Percentiles rank a stretch among this genome's conserved stretches.
Conservation (phyloP, 2,329 filamentous ascomycete species). For the Aspergillus versicolor region DNA sequence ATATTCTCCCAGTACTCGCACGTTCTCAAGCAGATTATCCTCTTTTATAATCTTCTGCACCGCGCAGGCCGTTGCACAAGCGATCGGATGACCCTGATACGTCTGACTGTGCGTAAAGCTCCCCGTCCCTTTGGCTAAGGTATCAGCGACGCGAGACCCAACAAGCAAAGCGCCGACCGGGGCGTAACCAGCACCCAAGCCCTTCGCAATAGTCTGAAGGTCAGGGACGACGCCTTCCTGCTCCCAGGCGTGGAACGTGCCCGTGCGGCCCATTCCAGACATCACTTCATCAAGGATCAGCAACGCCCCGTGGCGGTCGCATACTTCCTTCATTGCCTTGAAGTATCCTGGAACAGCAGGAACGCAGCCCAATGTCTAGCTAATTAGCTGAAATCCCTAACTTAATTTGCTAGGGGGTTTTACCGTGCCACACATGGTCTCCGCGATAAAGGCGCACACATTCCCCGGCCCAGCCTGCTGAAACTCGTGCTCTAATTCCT, state of each 20-base stretch:
- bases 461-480: conserved; percentile 46
- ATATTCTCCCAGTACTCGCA: conserved; percentile 29
- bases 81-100: conserved; percentile 56
- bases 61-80: conserved; percentile 52
- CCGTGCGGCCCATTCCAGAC: conserved; percentile 57
- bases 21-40: conserved; percentile 49
- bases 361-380: conserved; percentile 50
- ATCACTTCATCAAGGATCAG: conserved; percentile 51
- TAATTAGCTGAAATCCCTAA: neutral
- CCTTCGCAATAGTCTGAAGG: conserved; percentile 59
- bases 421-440: conserved; percentile 51
- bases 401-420: conserved; percentile 13
- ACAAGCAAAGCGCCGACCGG: conserved; percentile 55
- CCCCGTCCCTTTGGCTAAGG: conserved; percentile 42
- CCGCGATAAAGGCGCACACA: conserved; percentile 48
- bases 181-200: conserved; percentile 55
- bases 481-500: conserved; percentile 52
- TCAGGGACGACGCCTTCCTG: conserved; percentile 55
- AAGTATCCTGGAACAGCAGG: conserved; percentile 56
- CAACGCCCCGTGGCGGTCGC: conserved; percentile 56
- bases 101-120: conserved; percentile 58
- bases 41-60: conserved; percentile 54
- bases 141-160: conserved; percentile 47
- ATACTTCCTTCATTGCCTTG: conserved; percentile 53
- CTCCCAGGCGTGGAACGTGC: conserved; percentile 57